Percentiles rank a stretch among this genome's conserved stretches.
These are phyloP conservation scores for Zygnema circumcarinatum DNA, from an alignment of 139 green algal genomes.

Conservation along the genomic window DNA sequence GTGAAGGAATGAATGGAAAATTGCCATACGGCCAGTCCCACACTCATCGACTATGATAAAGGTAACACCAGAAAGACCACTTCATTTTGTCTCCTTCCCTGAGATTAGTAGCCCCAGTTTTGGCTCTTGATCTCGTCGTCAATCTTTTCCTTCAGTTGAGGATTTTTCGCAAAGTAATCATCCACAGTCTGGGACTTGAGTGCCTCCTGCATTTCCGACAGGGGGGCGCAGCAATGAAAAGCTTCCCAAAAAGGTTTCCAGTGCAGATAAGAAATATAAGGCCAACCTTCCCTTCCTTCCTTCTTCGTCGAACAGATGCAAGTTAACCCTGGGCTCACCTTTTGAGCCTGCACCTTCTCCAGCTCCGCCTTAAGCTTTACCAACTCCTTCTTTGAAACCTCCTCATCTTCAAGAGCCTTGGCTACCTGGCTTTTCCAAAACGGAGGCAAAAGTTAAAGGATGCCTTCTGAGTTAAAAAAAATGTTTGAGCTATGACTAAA, in stretches of 20 bases:
- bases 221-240: no score
- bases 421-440: slow-evolving; percentile 28
- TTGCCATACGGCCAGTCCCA: no score
- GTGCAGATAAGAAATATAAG: background rate
- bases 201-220: slow-evolving; percentile 31
- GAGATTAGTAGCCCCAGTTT: slow-evolving; percentile 49
- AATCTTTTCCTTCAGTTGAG: slow-evolving; percentile 55
- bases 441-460: background rate
- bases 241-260: background rate
- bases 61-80: no score
- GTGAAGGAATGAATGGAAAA: no score
- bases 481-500: background rate
- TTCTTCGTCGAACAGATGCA: background rate
- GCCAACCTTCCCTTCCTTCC: background rate
- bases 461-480: no score
- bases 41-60: no score
- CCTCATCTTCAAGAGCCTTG: slow-evolving; percentile 31
- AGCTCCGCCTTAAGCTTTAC: slow-evolving; percentile 25
- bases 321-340: background rate
- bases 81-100: no score
- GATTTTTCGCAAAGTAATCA: slow-evolving; percentile 52
- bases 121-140: slow-evolving; percentile 51
- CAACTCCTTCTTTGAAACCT: slow-evolving; percentile 35
- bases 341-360: slow-evolving; percentile 30
- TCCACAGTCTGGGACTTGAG: slow-evolving; percentile 46